These are phyloP conservation scores for Westerdykella aurantiaca DNA, from an alignment of 2,329 filamentous ascomycete genomes.

Conservation along the genomic window DNA sequence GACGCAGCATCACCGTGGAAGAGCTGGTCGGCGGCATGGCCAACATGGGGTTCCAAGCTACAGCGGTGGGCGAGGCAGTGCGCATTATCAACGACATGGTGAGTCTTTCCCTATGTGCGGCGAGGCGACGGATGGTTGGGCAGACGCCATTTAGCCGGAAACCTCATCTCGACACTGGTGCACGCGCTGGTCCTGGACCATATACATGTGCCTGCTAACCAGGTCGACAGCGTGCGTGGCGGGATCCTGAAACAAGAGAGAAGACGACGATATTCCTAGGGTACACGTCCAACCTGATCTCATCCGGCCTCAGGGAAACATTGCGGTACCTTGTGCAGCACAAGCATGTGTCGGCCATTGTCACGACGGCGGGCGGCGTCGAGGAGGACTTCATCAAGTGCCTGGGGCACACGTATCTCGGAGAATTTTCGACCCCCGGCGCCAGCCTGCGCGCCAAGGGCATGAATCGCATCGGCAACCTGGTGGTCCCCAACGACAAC, in stretches of 20 bases:
- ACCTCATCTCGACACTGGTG: constrained; percentile 14
- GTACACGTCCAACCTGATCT: constrained; percentile 97
- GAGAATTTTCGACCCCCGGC: constrained; percentile 73
- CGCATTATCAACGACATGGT: constrained; percentile 96
- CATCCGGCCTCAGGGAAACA: constrained; percentile 85
- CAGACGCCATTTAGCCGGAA: constrained; percentile 29
- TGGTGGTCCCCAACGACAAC: constrained; percentile 93
- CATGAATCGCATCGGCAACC: constrained; percentile 91
- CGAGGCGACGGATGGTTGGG: constrained; percentile 5
- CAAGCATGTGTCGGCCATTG: constrained; percentile 84
- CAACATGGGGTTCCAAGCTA: constrained; percentile 80
- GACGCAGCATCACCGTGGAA: constrained; percentile 72
- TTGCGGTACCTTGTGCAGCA: constrained; percentile 91
- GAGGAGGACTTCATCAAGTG: constrained; percentile 99
- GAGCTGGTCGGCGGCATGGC: constrained; percentile 78
- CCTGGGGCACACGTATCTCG: constrained; percentile 87
- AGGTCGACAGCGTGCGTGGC: constrained; percentile 62
- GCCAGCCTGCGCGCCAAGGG: constrained; percentile 75
- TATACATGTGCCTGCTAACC: constrained; percentile 20
- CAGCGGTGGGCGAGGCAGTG: constrained; percentile 76
- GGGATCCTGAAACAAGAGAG: constrained; percentile 69
- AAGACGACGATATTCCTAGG: constrained; percentile 92
- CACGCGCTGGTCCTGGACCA: constrained; percentile 9
- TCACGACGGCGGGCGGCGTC: constrained; percentile 90
- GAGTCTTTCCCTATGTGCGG: constrained; percentile 20